Base-by-base conservation (phyloP, 805 yeast species). In the Kazachstania viticola region DNA sequence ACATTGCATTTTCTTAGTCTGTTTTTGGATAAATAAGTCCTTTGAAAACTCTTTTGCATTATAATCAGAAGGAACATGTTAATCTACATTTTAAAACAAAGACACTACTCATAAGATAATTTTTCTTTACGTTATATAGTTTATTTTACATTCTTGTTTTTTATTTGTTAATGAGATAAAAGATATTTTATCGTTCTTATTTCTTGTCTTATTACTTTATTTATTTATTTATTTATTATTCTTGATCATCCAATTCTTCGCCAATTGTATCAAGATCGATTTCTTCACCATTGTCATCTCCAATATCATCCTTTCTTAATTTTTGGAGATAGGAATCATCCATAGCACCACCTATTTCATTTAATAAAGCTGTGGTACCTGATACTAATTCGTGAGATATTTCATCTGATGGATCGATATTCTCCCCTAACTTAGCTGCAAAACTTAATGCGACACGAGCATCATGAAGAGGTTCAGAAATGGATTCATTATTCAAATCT, bases 281-380 rank as follows among this genome's bases (percentile, higher is more conserved):
- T 7, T 43, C 41, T 15, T 48, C 49, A 12, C 49, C 60, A 11
- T 58, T 67, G 17, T 54, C 65, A 25, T 58, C 62, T 5, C 58
- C 64, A 24, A 48, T 50, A 26, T 64, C 65, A 27, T 57, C 60
- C 26, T 49, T 57, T 46, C 38, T 54, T 38, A 42, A 45, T 43
- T 34, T 42, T 31, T 48, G 40, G 24, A 56, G 33, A 28, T 52
- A 54, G 13, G 40, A 29, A 55, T 58, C 72, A 54, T 58, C 70
- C 16, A 64, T 45, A 2, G 72, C 71, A 9, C 83, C 85, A 2
- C 88, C 93, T 24, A 80, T 54, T 36, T 66, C 71, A 4, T 54
- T 41, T 35, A 76, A 55, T 39, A 79, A 50, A 9, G 55, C 66
- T 17, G 54, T 49, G 1, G 79, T 68, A 31, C 79, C 80, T 9